Conservation (phyloP, 1,284 basidiomycete genomes). For the Boletus sp. region DNA sequence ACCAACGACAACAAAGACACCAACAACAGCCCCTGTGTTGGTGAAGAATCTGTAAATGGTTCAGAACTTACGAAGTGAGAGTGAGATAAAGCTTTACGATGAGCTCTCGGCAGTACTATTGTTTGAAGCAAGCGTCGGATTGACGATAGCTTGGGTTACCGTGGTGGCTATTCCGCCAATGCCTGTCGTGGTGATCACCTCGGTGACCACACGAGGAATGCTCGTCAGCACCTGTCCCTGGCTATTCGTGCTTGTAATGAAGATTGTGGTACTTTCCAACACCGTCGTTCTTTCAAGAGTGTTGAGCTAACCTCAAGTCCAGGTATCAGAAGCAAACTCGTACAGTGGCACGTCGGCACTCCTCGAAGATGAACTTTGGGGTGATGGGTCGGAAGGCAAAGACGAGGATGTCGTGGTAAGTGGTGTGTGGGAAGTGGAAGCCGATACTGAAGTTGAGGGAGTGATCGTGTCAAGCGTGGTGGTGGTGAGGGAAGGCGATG, state of each 20-base stretch:
- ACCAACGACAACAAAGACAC: constrained; percentile 73
- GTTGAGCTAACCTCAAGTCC: constrained; percentile 15
- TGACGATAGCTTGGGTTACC: constrained; percentile 56
- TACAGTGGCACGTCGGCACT: constrained; percentile 23
- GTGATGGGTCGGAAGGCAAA: constrained; percentile 16
- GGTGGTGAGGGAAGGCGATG: constrained; percentile 8
- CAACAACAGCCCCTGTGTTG: constrained; percentile 72
- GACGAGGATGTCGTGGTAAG: constrained; percentile 14
- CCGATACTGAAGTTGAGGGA: constrained; percentile 6
- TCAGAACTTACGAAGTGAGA: constrained; percentile 7
- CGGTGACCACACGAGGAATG: constrained; percentile 54
- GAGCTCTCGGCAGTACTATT: constrained; percentile 36
- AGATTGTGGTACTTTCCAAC: constrained; percentile 45
- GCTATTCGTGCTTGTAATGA: constrained; percentile 55
- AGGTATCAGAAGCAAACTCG: constrained; percentile 16
- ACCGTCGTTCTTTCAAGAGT: constrained; percentile 45
- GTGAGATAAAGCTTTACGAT: constrained; percentile 38
- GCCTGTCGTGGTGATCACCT: constrained; percentile 50
- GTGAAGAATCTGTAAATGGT: constrained; percentile 56
- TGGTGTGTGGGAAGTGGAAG: constrained; percentile 5
- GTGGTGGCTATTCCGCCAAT: constrained; percentile 50
- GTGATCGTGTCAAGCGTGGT: constrained; percentile 1
- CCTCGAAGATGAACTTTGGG: constrained; percentile 18
- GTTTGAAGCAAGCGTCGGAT: constrained; percentile 60
- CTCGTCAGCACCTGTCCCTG: constrained; percentile 48